phyloP scores from a whole-genome alignment of 176 grass and related monocot genomes.

The Oryza meyeriana region DNA sequence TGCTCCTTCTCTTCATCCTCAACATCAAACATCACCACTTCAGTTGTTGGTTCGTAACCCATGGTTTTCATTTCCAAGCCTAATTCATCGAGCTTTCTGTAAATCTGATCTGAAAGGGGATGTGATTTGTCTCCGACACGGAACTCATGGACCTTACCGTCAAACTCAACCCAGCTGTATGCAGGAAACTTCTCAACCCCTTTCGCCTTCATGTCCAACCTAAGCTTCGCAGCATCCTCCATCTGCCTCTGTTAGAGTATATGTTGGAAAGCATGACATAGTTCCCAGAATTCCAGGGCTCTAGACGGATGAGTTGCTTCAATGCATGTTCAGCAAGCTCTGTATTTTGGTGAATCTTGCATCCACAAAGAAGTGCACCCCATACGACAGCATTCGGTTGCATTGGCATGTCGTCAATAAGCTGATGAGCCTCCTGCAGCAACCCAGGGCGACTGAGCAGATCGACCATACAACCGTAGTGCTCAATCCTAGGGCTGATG shows the following conservation, averaged over 20 bases:
- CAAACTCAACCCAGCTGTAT: slow-evolving; percentile 61
- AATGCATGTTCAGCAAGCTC: slow-evolving; percentile 49
- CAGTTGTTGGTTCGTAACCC: slow-evolving; percentile 57
- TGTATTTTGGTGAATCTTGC: slow-evolving; percentile 45
- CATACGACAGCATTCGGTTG: slow-evolving; percentile 60
- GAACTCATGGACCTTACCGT: slow-evolving; percentile 57
- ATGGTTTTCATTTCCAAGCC: slow-evolving; percentile 52
- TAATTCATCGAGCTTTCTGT: slow-evolving; percentile 50
- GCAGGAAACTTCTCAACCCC: slow-evolving; percentile 54
- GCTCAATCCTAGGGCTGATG: slow-evolving; percentile 60
- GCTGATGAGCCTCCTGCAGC: slow-evolving; percentile 48
- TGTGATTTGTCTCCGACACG: slow-evolving; percentile 58
- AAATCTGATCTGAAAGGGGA: slow-evolving; percentile 44
- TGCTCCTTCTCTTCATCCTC: slow-evolving; percentile 67
- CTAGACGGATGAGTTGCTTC: slow-evolving; percentile 56
- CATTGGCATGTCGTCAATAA: slow-evolving; percentile 62
- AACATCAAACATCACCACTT: slow-evolving; percentile 71
- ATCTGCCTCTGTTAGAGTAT: slow-evolving; percentile 52
- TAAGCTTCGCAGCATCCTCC: slow-evolving; percentile 64
- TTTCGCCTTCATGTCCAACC: slow-evolving; percentile 48
- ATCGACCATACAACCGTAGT: slow-evolving; percentile 70
- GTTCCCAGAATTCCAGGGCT: slow-evolving; percentile 66
- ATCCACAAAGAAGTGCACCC: slow-evolving; percentile 67
- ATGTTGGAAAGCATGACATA: slow-evolving; percentile 71
- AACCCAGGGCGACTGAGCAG: slow-evolving; percentile 63